Base-by-base conservation (phyloP, 768 basidiomycete genomes). In the Kockovaella imperatae region DNA sequence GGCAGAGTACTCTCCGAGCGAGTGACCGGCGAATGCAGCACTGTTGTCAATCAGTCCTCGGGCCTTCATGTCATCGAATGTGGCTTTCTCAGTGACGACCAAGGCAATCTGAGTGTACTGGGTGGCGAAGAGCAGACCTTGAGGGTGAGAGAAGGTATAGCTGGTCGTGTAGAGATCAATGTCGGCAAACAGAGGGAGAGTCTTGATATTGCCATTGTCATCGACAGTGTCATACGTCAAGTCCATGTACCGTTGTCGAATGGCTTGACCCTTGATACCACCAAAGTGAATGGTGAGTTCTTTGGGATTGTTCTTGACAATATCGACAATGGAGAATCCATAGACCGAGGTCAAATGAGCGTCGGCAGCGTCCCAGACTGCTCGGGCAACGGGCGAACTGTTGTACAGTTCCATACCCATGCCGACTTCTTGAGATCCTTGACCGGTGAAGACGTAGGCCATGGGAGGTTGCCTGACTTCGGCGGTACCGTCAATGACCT, bases 351-450 rank as follows among this genome's bases (percentile, higher is more conserved):
- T 83, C 42, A 99, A 77, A 70, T 99, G 93, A 35, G 82, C 79
- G 64, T 99, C 91, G 43, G 93, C 93, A 41, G 83, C 83, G 50
- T 97, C 93, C 95, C 95, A 99, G 45, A 97, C 91, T 34, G 88
- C 84, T 53, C 86, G 86, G 47, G 95, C 95, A 17, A 91, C 89
- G 35, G 89, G 84, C 4, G 90, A 96, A 56, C 72, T 79, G 68
- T 81, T 84, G 78, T 96, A 99, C 2, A 99, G 79, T 57, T 96
- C 91, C 90, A 99, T 97, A 17, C 95, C 95, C 95, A 99, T 97
- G 17, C 93, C 89, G 38, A 83, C 83, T 72, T 97, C 93, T 69
- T 97, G 93, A 5, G 91, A 96, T 47, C 93, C 93, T 69, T 97
- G 93, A 25, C 93, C 93, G 32, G 93, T 97, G 77, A 97, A 97